These are phyloP conservation scores for Santalum album DNA, from an alignment of 164 flowering plant species.

Conservation along the genomic window DNA sequence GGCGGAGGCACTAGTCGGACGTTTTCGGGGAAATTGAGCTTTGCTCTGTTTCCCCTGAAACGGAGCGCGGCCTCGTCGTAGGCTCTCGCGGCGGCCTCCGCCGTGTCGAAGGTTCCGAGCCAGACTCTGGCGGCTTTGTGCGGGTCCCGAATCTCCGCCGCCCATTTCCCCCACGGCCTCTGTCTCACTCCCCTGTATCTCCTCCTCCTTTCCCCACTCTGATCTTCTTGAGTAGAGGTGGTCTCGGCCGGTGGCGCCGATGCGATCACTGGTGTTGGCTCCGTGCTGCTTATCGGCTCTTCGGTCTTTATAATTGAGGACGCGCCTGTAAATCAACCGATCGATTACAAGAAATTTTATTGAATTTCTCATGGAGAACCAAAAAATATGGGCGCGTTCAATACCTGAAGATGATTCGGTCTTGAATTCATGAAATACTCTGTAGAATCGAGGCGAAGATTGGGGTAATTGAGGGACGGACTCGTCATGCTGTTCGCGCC, in stretches of 20 bases:
- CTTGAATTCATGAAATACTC: no score
- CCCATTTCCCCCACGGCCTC: conserved; percentile 87
- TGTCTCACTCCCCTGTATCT: conserved; percentile 71
- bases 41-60: conserved; percentile 71
- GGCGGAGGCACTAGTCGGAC: conserved; percentile 27
- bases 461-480: no score
- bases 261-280: neutral
- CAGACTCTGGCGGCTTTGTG: conserved; percentile 76
- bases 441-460: no score
- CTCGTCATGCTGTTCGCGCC: no score
- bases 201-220: conserved; percentile 41
- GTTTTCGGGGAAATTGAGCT: conserved; percentile 69
- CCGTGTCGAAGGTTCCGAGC: conserved; percentile 79
- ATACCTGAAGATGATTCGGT: no score
- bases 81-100: conserved; percentile 75
- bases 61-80: conserved; percentile 75
- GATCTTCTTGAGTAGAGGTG: conserved; percentile 10
- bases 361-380: no score
- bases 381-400: no score
- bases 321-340: no score
- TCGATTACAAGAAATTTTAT: no score
- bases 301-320: no score
- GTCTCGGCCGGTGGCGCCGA: conserved; percentile 9
- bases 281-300: no score
- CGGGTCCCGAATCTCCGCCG: conserved; percentile 79